phyloP scores from a whole-genome alignment of 257 asterid genomes.

The Plantago ovata region DNA sequence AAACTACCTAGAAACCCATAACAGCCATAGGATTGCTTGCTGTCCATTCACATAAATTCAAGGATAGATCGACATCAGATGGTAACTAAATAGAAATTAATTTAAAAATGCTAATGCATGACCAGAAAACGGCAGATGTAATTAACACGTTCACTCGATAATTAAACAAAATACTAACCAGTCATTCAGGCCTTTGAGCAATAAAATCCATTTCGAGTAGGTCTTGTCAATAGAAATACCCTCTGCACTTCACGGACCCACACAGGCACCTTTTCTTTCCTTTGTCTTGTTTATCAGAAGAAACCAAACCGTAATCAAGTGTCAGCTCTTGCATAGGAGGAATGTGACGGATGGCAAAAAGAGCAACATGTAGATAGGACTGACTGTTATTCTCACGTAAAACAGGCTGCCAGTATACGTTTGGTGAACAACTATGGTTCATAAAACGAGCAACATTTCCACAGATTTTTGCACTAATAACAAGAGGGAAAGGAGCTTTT shows the following conservation, averaged over 20 bases:
- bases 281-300: conserved; percentile 42
- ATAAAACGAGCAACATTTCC: conserved; percentile 93
- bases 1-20: too few relatives aligned
- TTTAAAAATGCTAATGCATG: not conserved
- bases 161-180: conserved; percentile 5
- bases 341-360: conserved; percentile 75
- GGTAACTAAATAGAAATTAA: not conserved
- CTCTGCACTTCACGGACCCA: conserved; percentile 70
- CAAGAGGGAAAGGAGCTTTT: conserved; percentile 65
- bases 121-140: not conserved
- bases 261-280: conserved; percentile 78
- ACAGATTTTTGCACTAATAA: conserved; percentile 53
- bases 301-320: conserved; percentile 71
- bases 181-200: conserved; percentile 19
- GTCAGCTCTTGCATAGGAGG: conserved; percentile 96
- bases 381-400: conserved; percentile 61
- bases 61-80: not conserved
- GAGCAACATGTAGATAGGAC: conserved; percentile 64
- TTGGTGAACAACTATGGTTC: conserved; percentile 95
- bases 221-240: conserved; percentile 53
- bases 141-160: not conserved
- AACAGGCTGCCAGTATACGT: conserved; percentile 79
- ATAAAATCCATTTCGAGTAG: conserved; percentile 5
- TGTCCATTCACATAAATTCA: not conserved
- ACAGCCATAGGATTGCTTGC: too few relatives aligned